Conservation (phyloP, 2,329 filamentous ascomycete species). For the Trichoderma sp. region DNA sequence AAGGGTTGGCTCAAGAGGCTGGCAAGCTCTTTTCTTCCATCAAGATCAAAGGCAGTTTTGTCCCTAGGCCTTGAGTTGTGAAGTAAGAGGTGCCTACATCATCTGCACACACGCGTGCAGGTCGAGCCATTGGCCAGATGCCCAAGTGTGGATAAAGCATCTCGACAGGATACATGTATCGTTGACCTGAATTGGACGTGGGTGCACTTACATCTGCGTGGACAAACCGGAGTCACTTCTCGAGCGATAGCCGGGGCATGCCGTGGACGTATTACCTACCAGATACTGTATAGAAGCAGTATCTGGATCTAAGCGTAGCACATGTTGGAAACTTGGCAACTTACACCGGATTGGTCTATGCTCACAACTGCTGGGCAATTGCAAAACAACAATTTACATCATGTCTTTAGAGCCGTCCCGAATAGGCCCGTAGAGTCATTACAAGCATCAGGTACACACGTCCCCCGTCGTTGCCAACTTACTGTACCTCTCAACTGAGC, state of each 20-base stretch:
- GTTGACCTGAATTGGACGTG: background rate
- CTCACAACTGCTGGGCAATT: background rate
- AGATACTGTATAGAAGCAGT: background rate
- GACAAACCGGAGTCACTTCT: background rate
- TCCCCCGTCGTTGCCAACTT: background rate
- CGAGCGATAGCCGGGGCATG: background rate
- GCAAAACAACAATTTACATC: background rate
- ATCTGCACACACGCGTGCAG: background rate
- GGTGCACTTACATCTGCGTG: background rate
- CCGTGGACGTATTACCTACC: background rate
- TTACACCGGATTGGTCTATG: background rate
- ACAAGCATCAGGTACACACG: background rate
- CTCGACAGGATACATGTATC: background rate
- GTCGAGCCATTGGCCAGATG: background rate
- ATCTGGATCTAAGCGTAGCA: background rate
- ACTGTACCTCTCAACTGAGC: background rate
- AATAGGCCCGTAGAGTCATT: background rate
- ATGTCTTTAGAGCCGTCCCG: background rate
- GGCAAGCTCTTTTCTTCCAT: background rate
- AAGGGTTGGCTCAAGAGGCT: background rate
- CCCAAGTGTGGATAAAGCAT: background rate
- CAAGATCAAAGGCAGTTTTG: background rate
- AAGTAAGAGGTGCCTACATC: background rate
- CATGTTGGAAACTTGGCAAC: background rate
- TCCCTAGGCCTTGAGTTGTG: background rate